Conservation (phyloP, 2,329 filamentous ascomycete species). For the Emmonsiellopsis sp. region DNA sequence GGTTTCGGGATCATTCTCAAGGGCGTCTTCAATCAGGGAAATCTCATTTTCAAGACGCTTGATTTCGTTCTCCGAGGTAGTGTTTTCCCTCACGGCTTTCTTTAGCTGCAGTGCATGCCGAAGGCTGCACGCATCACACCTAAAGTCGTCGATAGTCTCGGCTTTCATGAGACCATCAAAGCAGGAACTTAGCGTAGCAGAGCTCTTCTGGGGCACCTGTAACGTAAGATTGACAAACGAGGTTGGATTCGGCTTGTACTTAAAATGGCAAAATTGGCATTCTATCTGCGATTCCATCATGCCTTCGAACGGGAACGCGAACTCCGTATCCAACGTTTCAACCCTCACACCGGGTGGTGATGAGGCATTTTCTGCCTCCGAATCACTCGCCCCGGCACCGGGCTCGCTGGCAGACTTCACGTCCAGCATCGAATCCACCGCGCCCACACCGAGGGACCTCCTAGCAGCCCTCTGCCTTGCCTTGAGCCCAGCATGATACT, state of each 20-base stretch:
- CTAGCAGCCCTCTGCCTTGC: constrained; percentile 46
- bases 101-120: constrained; percentile 63
- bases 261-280: constrained; percentile 82
- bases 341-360: constrained; percentile 18
- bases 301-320: constrained; percentile 78
- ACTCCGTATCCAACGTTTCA: constrained; percentile 31
- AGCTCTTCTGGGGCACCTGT: constrained; percentile 74
- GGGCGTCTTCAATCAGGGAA: constrained; percentile 55
- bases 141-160: constrained; percentile 94
- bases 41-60: constrained; percentile 50
- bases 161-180: constrained; percentile 92
- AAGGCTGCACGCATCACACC: constrained; percentile 87
- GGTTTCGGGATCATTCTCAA: constrained; percentile 74
- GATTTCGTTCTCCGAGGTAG: constrained; percentile 46
- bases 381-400: constrained; percentile 24
- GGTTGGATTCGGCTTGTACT: constrained; percentile 72
- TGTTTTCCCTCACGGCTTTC: constrained; percentile 49
- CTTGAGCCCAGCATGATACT: constrained; percentile 77
- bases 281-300: constrained; percentile 90
- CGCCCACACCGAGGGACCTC: neutral
- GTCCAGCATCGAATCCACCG: neutral
- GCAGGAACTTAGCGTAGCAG: constrained; percentile 74
- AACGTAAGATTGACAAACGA: constrained; percentile 88
- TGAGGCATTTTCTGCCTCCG: constrained; percentile 23
- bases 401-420: constrained; percentile 6